These are phyloP conservation scores for barley (Hordeum vulgare) DNA, from an alignment of 176 grass and related monocot genomes.

Conservation along the genomic window MorexV3_pseudomolecules_assembly NC_058520.1:539684558-539685057, in stretches of 20 bases:
- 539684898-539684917: too few relatives aligned
- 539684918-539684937: too few relatives aligned
- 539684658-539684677: constrained; percentile 37
- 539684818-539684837: not conserved
- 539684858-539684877: too few relatives aligned
- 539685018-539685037: too few relatives aligned
- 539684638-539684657: constrained; percentile 64
- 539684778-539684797: constrained; percentile 22
- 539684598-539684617: constrained; percentile 21
- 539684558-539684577: constrained; percentile 23
- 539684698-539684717: constrained; percentile 34
- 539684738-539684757: constrained; percentile 42
- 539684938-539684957: too few relatives aligned
- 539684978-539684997: too few relatives aligned
- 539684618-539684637: constrained; percentile 45
- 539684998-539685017: too few relatives aligned
- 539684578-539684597: not conserved
- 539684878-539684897: too few relatives aligned
- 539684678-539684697: constrained; percentile 48
- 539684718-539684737: constrained; percentile 53
- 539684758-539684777: not conserved
- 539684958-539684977: too few relatives aligned
- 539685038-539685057: too few relatives aligned
- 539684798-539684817: constrained; percentile 55
- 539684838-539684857: too few relatives aligned